Base-by-base conservation (phyloP, 148 eudicot genomes). In the Vaccinium myrtillus region DNA sequence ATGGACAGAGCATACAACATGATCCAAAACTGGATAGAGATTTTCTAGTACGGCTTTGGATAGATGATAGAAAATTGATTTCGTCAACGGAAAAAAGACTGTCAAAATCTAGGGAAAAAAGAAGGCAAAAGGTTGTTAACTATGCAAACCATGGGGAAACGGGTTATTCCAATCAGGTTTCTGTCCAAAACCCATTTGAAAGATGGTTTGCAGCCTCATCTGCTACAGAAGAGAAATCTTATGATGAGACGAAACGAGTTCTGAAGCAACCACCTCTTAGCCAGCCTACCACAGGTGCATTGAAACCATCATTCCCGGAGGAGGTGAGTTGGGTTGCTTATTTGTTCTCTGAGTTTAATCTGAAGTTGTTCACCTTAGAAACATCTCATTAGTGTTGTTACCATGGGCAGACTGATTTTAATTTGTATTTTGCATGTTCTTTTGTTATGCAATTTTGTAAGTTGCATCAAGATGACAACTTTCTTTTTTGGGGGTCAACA, bases 191-290 rank as follows among this genome's bases (percentile, higher is more conserved):
- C 51, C 54, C 27, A 19, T 16, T 46, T 59, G 89, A 63, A 81
- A 85, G 84, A 81, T 78, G 39, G 18, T 81, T 83, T 75, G 84
- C 89, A 4, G 80, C 73, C 71, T 25, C 87, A 53, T 77, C 90
- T 39, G 63, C 53, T 75, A 14, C 67, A n/a, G 87, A 84, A 65
- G 85, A 86, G 63, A 84, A 63, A 53, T 79, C 86, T 23, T 49
- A 69, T 50, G 74, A 74, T 73, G 75, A 55, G 30, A 53, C 56
- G 50, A 85, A 75, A 70, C 89, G 78, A 56, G 86, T 77, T 27
- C 25, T 91, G 82, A 76, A 89, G 87, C 95, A 93, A 83, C 98
- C 99, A 19, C 99, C 97, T 43, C 83, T 92, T 78, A 95, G 95
- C 87, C 95, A 95, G 84, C 86, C 94, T 39, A 83, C 84, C 71